phyloP scores from a whole-genome alignment of 257 asterid genomes.

The Verbascum thapsus region DNA sequence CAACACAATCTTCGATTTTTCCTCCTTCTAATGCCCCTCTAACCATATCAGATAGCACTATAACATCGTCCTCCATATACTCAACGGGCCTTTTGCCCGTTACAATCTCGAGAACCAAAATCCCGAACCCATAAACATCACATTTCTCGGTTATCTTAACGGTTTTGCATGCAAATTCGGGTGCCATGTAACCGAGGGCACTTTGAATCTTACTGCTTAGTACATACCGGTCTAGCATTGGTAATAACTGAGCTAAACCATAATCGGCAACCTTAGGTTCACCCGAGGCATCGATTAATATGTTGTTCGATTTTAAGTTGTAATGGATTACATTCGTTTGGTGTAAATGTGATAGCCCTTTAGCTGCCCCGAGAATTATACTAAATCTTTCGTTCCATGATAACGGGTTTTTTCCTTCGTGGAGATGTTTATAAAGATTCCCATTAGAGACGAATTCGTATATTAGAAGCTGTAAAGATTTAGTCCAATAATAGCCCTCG shows the following conservation, averaged over 20 bases:
- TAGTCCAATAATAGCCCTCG: slow-evolving; percentile 86
- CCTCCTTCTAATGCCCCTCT: slow-evolving; percentile 84
- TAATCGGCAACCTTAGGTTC: slow-evolving; percentile 78
- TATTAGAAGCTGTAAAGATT: slow-evolving; percentile 76
- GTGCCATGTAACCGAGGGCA: slow-evolving; percentile 93
- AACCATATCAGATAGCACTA: slow-evolving; percentile 80
- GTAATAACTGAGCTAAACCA: slow-evolving; percentile 69
- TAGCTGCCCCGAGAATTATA: slow-evolving; percentile 68
- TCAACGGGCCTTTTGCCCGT: slow-evolving; percentile 84
- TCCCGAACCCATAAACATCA: slow-evolving; percentile 84
- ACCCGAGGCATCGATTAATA: slow-evolving; percentile 57
- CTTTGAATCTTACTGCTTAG: slow-evolving; percentile 87
- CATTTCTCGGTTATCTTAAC: slow-evolving; percentile 85
- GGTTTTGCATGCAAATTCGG: slow-evolving; percentile 81
- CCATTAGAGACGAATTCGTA: slow-evolving; percentile 78
- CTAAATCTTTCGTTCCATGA: slow-evolving; percentile 73
- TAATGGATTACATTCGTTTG: slow-evolving; percentile 68
- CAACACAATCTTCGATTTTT: slow-evolving; percentile 68
- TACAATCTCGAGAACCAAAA: slow-evolving; percentile 65
- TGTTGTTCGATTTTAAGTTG: slow-evolving; percentile 75
- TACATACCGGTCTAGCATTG: slow-evolving; percentile 76
- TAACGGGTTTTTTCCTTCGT: slow-evolving; percentile 52
- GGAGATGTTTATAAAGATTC: slow-evolving; percentile 70
- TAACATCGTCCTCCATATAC: slow-evolving; percentile 89
- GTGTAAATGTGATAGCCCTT: slow-evolving; percentile 70